Percentiles rank a stretch among this genome's conserved stretches.
phyloP scores from a whole-genome alignment of 2,329 filamentous ascomycete genomes.

The Cordyceps javanica region DNA sequence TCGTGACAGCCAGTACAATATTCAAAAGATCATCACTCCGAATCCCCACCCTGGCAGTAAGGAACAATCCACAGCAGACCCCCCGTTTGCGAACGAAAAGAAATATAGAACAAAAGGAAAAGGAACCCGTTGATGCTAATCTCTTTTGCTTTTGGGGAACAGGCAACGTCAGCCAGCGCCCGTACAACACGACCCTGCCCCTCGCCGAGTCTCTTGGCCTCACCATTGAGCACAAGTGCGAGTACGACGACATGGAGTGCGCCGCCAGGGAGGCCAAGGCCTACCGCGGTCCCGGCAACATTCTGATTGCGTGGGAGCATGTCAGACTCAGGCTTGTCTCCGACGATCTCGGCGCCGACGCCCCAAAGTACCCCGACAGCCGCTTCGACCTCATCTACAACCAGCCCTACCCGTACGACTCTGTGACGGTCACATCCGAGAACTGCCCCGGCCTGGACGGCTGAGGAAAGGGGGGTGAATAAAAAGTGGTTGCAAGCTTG shows the following conservation, averaged over 20 bases:
- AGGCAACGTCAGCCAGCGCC: conserved; percentile 9
- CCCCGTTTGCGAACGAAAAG: neutral
- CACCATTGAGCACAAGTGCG: conserved; percentile 13
- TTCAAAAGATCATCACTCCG: conserved; percentile 49
- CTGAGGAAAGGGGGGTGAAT: neutral
- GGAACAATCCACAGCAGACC: conserved; percentile 3
- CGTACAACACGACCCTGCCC: conserved; percentile 12
- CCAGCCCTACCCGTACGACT: conserved; percentile 6
- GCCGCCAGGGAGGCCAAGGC: conserved; percentile 13
- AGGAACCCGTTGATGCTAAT: too few relatives aligned
- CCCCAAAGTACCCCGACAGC: neutral
- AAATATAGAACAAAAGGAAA: neutral
- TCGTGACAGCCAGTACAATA: conserved; percentile 39
- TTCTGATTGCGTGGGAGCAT: conserved; percentile 10
- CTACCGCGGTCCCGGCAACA: conserved; percentile 13
- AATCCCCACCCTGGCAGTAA: conserved; percentile 36
- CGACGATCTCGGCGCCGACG: neutral
- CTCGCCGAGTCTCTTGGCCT: conserved; percentile 8
- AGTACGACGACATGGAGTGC: conserved; percentile 25
- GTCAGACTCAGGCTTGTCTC: neutral
- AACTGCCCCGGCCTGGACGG: conserved; percentile 7
- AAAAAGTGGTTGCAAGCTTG: neutral
- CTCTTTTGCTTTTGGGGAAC: neutral
- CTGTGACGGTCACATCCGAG: neutral
- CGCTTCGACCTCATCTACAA: conserved; percentile 8